A percentile compares a stretch with the other conserved stretches of the same genome.
phyloP scores from a whole-genome alignment of 2,329 filamentous ascomycete genomes.

The Fusarium continuum region DNA sequence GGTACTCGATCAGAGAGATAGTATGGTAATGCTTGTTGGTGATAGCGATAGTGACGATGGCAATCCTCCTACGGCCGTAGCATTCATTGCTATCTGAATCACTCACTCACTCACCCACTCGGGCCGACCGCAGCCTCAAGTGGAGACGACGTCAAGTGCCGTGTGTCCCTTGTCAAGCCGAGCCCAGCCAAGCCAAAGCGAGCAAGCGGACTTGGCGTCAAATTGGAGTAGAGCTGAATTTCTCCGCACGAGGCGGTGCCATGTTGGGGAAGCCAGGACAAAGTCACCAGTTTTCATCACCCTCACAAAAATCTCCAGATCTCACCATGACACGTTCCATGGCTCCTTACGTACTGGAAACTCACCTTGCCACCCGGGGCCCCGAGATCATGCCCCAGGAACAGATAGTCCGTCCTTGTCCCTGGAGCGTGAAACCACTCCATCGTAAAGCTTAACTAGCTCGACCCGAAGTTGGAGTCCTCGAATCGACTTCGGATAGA shows the following conservation, averaged over 20 bases:
- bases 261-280: conserved; percentile 26
- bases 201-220: conserved; percentile 25
- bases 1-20: not conserved
- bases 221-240: conserved; percentile 16
- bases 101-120: not conserved
- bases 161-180: conserved; percentile 14
- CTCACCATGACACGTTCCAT: not conserved
- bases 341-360: conserved; percentile 18
- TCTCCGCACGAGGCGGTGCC: conserved; percentile 14
- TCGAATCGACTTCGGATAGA: too few relatives aligned
- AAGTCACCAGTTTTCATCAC: not conserved
- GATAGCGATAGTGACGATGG: not conserved
- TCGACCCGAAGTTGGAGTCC: conserved; percentile 7
- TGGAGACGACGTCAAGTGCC: conserved; percentile 24
- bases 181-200: conserved; percentile 2
- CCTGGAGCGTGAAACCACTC: not conserved
- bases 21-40: not conserved
- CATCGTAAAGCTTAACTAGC: not conserved
- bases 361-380: conserved; percentile 17
- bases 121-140: conserved; percentile 17
- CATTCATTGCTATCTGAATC: conserved; percentile 1
- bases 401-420: not conserved
- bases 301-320: not conserved
- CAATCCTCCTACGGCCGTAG: not conserved
- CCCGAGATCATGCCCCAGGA: conserved; percentile 20